Base-by-base conservation (phyloP, 306 rosid genomes). In the Sesbania bispinosa region DNA sequence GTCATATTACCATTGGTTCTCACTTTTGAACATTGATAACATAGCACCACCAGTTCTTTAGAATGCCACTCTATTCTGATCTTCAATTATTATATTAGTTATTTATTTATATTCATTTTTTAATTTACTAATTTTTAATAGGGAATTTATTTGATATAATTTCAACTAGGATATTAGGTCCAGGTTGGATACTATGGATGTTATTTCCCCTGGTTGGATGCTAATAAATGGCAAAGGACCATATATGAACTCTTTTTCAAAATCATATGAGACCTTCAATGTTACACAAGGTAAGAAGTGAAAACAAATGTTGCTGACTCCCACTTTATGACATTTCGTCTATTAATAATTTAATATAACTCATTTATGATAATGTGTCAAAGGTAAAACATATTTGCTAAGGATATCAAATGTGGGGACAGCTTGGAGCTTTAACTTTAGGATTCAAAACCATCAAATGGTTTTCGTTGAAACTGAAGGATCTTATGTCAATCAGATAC, bases 341-440 rank as follows among this genome's bases (percentile, higher is more conserved):
- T n/a, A n/a, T n/a, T n/a, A n/a, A n/a, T n/a, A n/a, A n/a, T n/a
- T 24, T 24, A 19, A 43, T 13, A 36, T 38, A 48, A 69, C 14
- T 63, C 4, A 16, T 66, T 51, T 35, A 36, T 76, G 59, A 39
- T 52, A 18, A 66, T 79, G 70, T 72, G 43, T 43, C 36, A 58
- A 80, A 93, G 98, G 90, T 43, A 87, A 85, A 84, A 84, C 90
- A 29, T 90, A 93, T 39, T 64, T 90, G 84, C 83, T 88, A 13
- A 90, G 94, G 81, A 83, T 90, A 85, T 90, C 98, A 74, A 90
- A 93, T 6, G 98, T 93, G 62, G 97, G 98, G 26, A 84, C 77
- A 32, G 59, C 82, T 0, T 48, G 83, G 79, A 93, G 97, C 80
- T 83, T 90, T 86, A 90, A 90, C 65, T 85, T 90, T 81, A 85